A percentile compares a stretch with the other conserved stretches of the same genome.
Conservation (phyloP, 495 filamentous ascomycete species). For the Annulohypoxylon moriforme region DNA sequence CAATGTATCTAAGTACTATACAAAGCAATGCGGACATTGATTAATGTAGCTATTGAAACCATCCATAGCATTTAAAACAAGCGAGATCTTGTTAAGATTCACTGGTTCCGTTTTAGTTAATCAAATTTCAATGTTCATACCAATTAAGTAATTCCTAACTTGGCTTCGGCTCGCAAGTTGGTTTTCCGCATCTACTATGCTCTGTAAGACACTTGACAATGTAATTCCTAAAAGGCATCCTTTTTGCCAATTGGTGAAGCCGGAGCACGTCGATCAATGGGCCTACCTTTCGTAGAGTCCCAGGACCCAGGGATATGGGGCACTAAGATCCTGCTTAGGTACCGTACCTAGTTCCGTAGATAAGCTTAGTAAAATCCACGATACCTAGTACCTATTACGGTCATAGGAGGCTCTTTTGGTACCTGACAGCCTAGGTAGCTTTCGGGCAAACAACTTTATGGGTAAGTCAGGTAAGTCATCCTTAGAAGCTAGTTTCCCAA, state of each 20-base stretch:
- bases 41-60: constrained; percentile 6
- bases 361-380: constrained; percentile 19
- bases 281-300: constrained; percentile 31
- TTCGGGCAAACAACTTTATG: constrained; percentile 18
- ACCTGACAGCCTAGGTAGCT: constrained; percentile 6
- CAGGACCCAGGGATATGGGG: constrained; percentile 7
- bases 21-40: neutral
- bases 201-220: neutral
- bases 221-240: neutral
- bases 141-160: neutral
- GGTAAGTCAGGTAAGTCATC: constrained; percentile 1
- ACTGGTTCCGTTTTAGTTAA: neutral
- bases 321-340: constrained; percentile 19
- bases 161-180: neutral
- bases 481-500: neutral
- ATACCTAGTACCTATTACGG: neutral
- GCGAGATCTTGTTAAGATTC: neutral
- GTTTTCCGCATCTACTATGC: neutral
- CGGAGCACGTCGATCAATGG: constrained; percentile 27
- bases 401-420: constrained; percentile 1
- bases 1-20: constrained; percentile 5
- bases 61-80: neutral
- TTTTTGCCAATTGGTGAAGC: constrained; percentile 4
- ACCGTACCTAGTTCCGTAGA: constrained; percentile 6
- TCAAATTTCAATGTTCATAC: neutral